Conservation (phyloP, 257 asterid genomes). For the Voacanga thouarsii region DNA sequence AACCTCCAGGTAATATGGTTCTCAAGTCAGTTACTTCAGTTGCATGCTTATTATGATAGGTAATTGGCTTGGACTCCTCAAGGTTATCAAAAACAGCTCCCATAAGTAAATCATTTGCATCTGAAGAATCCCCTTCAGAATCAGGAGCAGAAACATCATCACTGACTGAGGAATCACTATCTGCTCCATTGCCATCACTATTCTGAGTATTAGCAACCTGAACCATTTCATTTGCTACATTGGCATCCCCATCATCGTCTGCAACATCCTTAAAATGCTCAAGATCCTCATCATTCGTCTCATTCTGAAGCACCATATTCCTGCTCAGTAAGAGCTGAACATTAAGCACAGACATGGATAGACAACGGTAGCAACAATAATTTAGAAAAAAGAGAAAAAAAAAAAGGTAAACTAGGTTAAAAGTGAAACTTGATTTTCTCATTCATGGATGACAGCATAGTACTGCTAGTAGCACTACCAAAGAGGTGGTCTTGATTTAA, state of each 20-base stretch:
- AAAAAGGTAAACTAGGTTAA: neutral
- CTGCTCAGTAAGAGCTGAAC: constrained; percentile 31
- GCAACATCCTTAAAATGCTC: constrained; percentile 82
- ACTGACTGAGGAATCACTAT: constrained; percentile 32
- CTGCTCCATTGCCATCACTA: constrained; percentile 28
- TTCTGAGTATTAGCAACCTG: constrained; percentile 29
- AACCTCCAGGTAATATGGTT: constrained; percentile 51
- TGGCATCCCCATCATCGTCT: constrained; percentile 47
- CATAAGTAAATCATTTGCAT: constrained; percentile 43
- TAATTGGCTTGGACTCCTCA: constrained; percentile 27
- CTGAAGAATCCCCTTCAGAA: constrained; percentile 37
- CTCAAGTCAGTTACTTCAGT: constrained; percentile 24
- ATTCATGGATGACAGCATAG: no score
- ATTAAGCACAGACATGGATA: neutral
- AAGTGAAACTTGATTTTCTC: neutral
- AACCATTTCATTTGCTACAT: constrained; percentile 24
- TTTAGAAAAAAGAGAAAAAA: no score
- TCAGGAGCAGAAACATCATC: constrained; percentile 42
- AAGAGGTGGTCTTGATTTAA: constrained; percentile 86
- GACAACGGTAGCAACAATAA: neutral
- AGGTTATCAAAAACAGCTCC: constrained; percentile 29
- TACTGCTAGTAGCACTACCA: constrained; percentile 48
- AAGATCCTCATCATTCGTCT: constrained; percentile 77
- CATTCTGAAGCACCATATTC: constrained; percentile 79
- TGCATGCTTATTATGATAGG: constrained; percentile 22